These are phyloP conservation scores for Sugiyamaella chiloensis DNA, from an alignment of 805 yeast species.

Conservation along the genomic window DNA sequence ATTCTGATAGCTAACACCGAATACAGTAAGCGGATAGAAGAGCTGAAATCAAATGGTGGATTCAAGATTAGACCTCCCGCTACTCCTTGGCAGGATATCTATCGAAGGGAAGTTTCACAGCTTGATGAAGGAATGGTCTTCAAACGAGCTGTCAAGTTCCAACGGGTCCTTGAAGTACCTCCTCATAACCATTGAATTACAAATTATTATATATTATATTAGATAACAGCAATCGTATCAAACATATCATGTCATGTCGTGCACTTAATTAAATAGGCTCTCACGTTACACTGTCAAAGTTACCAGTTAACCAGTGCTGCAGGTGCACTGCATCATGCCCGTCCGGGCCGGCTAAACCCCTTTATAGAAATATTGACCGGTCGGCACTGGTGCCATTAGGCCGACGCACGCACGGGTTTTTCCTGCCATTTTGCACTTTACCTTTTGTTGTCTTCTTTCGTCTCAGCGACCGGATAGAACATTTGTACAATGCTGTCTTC, in stretches of 20 bases:
- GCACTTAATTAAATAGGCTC: no score
- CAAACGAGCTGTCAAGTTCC: constrained; percentile 28
- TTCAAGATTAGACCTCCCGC: constrained; percentile 23
- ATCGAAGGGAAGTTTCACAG: constrained; percentile 28
- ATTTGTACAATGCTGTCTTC: constrained; percentile 3
- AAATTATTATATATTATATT: no score
- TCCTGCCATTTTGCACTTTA: constrained; percentile 2
- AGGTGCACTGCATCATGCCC: no score
- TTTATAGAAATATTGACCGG: background rate
- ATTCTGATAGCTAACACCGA: constrained; percentile 23
- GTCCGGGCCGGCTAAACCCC: background rate
- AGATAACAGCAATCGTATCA: no score
- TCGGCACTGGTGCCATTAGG: background rate
- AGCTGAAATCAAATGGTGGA: constrained; percentile 13
- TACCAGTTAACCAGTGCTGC: no score
- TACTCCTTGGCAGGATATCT: constrained; percentile 33
- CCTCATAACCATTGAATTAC: background rate
- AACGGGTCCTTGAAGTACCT: constrained; percentile 20
- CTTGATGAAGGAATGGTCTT: constrained; percentile 30
- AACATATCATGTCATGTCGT: no score
- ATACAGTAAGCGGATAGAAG: constrained; percentile 18
- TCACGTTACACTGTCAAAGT: no score
- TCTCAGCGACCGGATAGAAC: constrained; percentile 1
- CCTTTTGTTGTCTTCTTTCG: background rate
- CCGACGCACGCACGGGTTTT: constrained; percentile 7